These are phyloP conservation scores for Laburnicola sp. DNA, from an alignment of 2,329 filamentous ascomycete species.

Conservation along the genomic window DNA sequence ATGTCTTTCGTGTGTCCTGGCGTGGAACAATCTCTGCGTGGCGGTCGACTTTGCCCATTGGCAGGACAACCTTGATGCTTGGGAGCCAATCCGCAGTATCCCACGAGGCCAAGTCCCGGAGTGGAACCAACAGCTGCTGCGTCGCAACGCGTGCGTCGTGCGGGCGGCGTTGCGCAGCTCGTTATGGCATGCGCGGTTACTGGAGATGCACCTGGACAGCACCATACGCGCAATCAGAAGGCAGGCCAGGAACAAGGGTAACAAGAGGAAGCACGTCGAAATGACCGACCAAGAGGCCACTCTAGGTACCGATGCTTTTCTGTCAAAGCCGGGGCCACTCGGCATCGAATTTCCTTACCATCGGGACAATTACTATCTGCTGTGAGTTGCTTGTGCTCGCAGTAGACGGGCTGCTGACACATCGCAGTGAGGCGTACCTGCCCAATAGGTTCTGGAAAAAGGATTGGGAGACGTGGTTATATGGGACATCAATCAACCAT, in stretches of 20 bases:
- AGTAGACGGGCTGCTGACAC: conserved; percentile 10
- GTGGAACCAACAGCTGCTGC: conserved; percentile 57
- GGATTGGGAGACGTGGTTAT: conserved; percentile 54
- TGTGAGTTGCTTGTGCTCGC: conserved; percentile 35
- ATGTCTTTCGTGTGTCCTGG: conserved; percentile 59
- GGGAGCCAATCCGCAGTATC: conserved; percentile 58
- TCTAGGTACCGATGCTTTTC: conserved; percentile 55
- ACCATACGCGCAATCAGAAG: conserved; percentile 52
- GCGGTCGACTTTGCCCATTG: conserved; percentile 61
- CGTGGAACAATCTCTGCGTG: conserved; percentile 61
- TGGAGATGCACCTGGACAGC: conserved; percentile 54
- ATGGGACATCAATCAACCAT: conserved; percentile 47
- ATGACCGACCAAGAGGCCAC: conserved; percentile 53
- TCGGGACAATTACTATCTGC: conserved; percentile 62
- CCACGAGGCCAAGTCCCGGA: conserved; percentile 51
- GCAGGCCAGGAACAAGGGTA: conserved; percentile 56
- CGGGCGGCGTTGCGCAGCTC: conserved; percentile 52
- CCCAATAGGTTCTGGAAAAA: conserved; percentile 60
- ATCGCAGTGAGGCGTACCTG: conserved; percentile 53
- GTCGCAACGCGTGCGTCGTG: conserved; percentile 51
- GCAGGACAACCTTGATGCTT: conserved; percentile 56
- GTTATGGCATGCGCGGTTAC: conserved; percentile 55
- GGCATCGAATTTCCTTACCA: conserved; percentile 59
- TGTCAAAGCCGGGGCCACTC: conserved; percentile 55
- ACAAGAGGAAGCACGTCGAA: conserved; percentile 50